Evolutionary conservation across 495 filamentous ascomycete genomes (phyloP).

Genomic region (Oleoguttula mirabilis): DNA sequence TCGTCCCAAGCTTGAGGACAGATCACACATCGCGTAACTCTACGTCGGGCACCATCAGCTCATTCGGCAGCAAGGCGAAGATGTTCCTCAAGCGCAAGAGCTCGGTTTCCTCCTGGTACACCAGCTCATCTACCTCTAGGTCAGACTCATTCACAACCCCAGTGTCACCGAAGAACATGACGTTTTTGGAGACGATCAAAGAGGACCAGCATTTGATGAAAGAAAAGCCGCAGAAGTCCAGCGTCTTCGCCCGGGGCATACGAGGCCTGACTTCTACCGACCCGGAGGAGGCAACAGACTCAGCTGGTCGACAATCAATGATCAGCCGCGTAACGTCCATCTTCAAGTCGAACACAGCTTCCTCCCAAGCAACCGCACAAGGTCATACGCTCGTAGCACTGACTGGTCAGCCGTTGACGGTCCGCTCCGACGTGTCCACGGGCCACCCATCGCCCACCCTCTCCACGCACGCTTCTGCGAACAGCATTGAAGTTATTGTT

Average conservation of each 20-base stretch:
- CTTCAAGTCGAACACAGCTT: neutral
- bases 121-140: neutral
- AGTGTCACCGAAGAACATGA: neutral
- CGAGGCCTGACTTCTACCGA: too few species aligned
- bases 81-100: conserved; percentile 12
- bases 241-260: too few species aligned
- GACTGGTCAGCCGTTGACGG: neutral
- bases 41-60: conserved; percentile 2
- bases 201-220: too few species aligned
- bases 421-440: neutral
- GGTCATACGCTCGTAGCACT: too few species aligned
- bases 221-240: too few species aligned
- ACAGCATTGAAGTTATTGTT: conserved; percentile 6
- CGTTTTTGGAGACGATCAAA: conserved; percentile 1
- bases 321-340: too few species aligned
- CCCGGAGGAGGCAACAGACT: too few species aligned
- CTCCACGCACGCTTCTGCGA: neutral
- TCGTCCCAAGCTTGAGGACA: conserved; percentile 13
- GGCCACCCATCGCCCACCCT: too few species aligned
- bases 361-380: too few species aligned
- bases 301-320: too few species aligned
- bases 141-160: neutral
- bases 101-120: neutral
- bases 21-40: neutral
- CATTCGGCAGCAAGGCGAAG: conserved; percentile 18